A percentile compares a stretch with the other conserved stretches of the same genome.
Evolutionary conservation across 352 stramenopile genomes (phyloP).

Genomic region (Pythium volutum): DNA sequence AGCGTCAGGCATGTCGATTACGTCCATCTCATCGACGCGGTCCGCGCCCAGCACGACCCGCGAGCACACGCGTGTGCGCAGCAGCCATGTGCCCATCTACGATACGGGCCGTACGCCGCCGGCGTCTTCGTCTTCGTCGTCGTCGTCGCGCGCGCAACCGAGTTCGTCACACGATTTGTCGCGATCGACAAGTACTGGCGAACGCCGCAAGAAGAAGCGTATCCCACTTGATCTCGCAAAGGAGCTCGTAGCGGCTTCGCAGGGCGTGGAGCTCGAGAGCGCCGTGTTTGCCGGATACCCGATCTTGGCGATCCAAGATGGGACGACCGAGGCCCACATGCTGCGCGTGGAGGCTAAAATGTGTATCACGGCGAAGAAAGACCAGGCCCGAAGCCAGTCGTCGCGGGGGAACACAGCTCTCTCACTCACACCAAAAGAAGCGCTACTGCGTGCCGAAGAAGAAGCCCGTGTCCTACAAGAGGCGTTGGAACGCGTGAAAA

Average conservation of each 20-base stretch:
- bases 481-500: slow-evolving; percentile 80
- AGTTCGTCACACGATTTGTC: slow-evolving; percentile 1
- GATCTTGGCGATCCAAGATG: slow-evolving; percentile 73
- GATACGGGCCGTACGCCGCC: slow-evolving; percentile 23
- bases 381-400: slow-evolving; percentile 15
- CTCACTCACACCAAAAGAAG: slow-evolving; percentile 63
- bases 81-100: slow-evolving; percentile 61
- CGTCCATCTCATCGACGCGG: slow-evolving; percentile 36
- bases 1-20: slow-evolving; percentile 54
- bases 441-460: slow-evolving; percentile 59
- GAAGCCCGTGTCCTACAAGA: slow-evolving; percentile 78
- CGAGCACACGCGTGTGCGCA: slow-evolving; percentile 37
- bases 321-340: slow-evolving; percentile 72
- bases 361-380: slow-evolving; percentile 62
- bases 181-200: slow-evolving; percentile 21
- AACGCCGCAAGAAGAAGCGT: slow-evolving; percentile 72
- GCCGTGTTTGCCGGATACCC: slow-evolving; percentile 74
- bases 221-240: slow-evolving; percentile 80
- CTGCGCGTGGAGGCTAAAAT: slow-evolving; percentile 80
- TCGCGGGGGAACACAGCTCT: slow-evolving; percentile 18
- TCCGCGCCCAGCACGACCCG: slow-evolving; percentile 50
- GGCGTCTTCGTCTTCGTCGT: background rate
- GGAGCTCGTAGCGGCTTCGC: slow-evolving; percentile 74
- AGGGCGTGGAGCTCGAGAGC: slow-evolving; percentile 60
- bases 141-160: background rate